phyloP scores from a whole-genome alignment of 208 protist genomes.

The Trypanosoma mega region DNA sequence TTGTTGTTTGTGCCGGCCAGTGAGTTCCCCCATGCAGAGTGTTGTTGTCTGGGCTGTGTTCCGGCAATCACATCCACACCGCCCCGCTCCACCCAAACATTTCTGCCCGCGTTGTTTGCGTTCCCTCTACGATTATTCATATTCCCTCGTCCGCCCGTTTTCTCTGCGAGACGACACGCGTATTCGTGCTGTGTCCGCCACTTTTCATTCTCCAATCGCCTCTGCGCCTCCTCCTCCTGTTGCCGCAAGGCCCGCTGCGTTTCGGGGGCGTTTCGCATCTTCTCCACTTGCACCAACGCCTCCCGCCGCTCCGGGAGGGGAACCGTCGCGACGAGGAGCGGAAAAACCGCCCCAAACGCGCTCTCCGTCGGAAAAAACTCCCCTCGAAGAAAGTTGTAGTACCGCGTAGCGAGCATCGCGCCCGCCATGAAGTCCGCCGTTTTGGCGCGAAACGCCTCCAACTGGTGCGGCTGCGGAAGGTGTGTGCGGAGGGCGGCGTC shows the following conservation, averaged over 20 bases:
- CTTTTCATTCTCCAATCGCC: constrained; percentile 35
- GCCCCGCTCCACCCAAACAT: constrained; percentile 44
- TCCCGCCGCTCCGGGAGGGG: constrained; percentile 39
- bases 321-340: constrained; percentile 70
- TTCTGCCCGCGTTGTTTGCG: constrained; percentile 25
- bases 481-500: constrained; percentile 42
- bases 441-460: constrained; percentile 45
- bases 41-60: neutral
- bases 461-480: constrained; percentile 30
- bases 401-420: constrained; percentile 54
- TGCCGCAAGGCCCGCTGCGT: constrained; percentile 37
- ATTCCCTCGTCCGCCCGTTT: neutral
- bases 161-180: neutral
- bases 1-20: constrained; percentile 10
- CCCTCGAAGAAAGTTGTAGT: constrained; percentile 54
- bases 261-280: constrained; percentile 79
- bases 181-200: constrained; percentile 8
- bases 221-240: constrained; percentile 50
- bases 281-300: constrained; percentile 66
- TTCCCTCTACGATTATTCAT: constrained; percentile 22
- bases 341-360: constrained; percentile 67
- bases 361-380: constrained; percentile 47
- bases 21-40: too few relatives aligned
- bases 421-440: constrained; percentile 70
- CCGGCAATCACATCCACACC: constrained; percentile 13